Evolutionary conservation across 495 filamentous ascomycete genomes (phyloP), one percentile per base, ranked within the genome.

Genomic region (Saxophila tyrrhenica): DNA sequence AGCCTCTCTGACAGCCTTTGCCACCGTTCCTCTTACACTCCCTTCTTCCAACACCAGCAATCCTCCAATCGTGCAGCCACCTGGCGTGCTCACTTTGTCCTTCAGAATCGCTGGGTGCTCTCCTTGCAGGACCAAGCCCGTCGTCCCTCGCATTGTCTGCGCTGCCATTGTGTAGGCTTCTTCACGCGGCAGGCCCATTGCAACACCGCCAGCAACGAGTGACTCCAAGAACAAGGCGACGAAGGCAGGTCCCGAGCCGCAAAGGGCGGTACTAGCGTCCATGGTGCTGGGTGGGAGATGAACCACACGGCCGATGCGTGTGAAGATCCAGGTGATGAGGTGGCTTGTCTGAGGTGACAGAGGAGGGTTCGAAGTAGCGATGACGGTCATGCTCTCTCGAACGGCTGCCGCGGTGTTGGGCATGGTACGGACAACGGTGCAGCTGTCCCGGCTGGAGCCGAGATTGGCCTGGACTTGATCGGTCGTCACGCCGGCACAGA

Each of bases 121-220:
- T 7, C 86, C 85, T 42, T 72, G 75, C 21, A 86, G 66, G 32
- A 91, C 82, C 55, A 91, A 55, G 0, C 75, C 79, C 1, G 86
- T 82, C 11, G 85, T 78, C n/a, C 86, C 86, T 62, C 78, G 75
- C 73, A 80, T 76, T 20, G 81, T 84, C 71, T 90, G 87, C 23
- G 86, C 86, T 39, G 87, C 86, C 86, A 90, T 89, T 50, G 78
- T 64, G 61, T 82, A 81, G 2, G 85, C 86, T 68, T 90, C 86
- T 2, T 78, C 82, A 51, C 87, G 70, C 11, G 86, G 87, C 19
- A 91, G 50, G 7, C 86, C 86, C 82, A 89, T 86, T 21, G 87
- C 84, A 0, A 91, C 84, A 3, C 79, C 87, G 0, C 86, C 86
- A 65, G 90, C 87, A 13, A 84, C 79, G 25, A 84, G 76, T 22